Evolutionary conservation across 1,139 yeast species (phyloP), one percentile per base, ranked within the genome.

Genomic region (Suhomyces yuchorum): DNA sequence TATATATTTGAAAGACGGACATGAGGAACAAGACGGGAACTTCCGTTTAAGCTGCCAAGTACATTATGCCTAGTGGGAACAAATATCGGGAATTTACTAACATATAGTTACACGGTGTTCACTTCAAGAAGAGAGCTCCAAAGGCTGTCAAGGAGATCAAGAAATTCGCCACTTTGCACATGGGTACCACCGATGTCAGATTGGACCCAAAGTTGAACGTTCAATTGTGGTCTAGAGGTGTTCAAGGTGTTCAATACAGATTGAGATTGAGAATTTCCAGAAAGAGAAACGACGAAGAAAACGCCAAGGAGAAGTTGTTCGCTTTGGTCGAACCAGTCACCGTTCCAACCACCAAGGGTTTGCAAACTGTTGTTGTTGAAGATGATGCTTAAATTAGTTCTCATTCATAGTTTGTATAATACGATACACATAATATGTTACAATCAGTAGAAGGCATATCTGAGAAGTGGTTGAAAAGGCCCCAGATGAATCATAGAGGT

Each of bases 81-180:
- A 8, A 22, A 18, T 24, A 23, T 24, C 22, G 17, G 14, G 11
- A 30, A 18, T 30, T 30, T 75, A 74, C 79, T 75, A 75, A 75
- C 80, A 59, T 50, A 62, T 70, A 87, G 95, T 88, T 90, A 76
- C 96, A 88, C 80, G 98, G 99, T 84, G 92, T 86, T 68, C 87
- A 90, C 80, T 93, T 93, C 96, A 95, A 93, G 87, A 89, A 89
- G 90, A 90, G 98, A 84, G 99, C 99, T 73, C 99, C 99, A 81
- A 88, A 83, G 77, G 99, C 99, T 68, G 95, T 93, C 81, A 93
- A 91, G 88, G 98, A 90, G 78, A 91, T 95, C 84, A 92, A 90
- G 85, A 92, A 89, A 81, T 95, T 95, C 75, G 97, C 99, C 73
- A 84, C 89, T 76, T 85, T 89, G 81, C 98, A 93, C 87, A 90